phyloP scores from a whole-genome alignment of 352 stramenopile genomes.

The Phytophthora litchii region DNA sequence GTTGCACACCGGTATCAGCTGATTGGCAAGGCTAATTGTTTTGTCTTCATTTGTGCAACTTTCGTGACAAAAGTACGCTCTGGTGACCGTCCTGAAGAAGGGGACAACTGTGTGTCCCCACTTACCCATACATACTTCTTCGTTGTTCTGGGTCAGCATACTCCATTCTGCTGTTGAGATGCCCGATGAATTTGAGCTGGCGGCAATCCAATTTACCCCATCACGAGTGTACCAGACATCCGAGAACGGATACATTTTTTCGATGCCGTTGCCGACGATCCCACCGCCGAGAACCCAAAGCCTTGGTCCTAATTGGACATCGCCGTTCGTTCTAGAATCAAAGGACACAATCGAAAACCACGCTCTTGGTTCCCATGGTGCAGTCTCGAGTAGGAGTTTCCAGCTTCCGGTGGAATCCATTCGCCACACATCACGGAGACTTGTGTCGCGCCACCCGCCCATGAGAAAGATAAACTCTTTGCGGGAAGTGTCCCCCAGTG shows the following conservation, averaged over 20 bases:
- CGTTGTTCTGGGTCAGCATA: constrained; percentile 52
- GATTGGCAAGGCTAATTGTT: constrained; percentile 52
- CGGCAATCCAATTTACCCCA: constrained; percentile 53
- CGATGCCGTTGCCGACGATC: constrained; percentile 70
- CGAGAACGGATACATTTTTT: constrained; percentile 74
- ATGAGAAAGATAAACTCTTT: constrained; percentile 65
- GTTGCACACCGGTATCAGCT: constrained; percentile 71
- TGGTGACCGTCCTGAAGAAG: constrained; percentile 54
- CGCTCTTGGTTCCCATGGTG: constrained; percentile 70
- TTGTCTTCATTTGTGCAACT: constrained; percentile 55
- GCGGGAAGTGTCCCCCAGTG: constrained; percentile 55
- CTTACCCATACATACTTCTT: constrained; percentile 69
- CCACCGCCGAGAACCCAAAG: constrained; percentile 82
- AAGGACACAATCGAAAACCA: constrained; percentile 83
- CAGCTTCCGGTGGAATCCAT: constrained; percentile 57
- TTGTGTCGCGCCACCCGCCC: constrained; percentile 70
- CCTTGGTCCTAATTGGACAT: constrained; percentile 63
- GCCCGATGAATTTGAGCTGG: constrained; percentile 69
- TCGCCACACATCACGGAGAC: constrained; percentile 73
- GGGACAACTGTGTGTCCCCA: constrained; percentile 71
- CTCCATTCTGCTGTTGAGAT: constrained; percentile 82
- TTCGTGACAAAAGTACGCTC: constrained; percentile 62
- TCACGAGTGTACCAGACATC: constrained; percentile 81
- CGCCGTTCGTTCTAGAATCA: constrained; percentile 63
- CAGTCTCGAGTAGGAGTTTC: constrained; percentile 38